Base-by-base conservation (phyloP, 2,329 filamentous ascomycete species). In the Aspergillus intermedius region DNA sequence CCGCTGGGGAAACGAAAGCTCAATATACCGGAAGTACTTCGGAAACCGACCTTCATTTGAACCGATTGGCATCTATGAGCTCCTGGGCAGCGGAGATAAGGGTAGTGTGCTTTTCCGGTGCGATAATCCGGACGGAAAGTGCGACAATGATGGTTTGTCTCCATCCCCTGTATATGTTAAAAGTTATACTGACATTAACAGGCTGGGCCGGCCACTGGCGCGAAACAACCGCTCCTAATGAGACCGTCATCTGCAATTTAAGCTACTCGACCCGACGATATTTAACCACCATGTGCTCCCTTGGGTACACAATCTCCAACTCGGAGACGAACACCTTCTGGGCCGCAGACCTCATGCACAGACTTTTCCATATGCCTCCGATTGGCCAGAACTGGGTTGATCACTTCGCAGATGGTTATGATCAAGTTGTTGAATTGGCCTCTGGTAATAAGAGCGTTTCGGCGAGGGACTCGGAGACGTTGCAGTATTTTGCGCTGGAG, bases 121-220 rank as follows among this genome's bases (percentile, higher is more conserved):
- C 56, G 84, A 88, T 51, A 80, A 87, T 54, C 76, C 80, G 0
- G 84, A 87, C 56, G 69, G 74, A 17, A 87, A 87, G 68, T 87
- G 84, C 57, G 67, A 49, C 54, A 5, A 75, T 61, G 9, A 76
- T 74, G 59, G 71, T 76, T 22, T 61, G 71, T 72, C n/a, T 44
- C 19, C 5, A n/a, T 34, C 23, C 21, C 35, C n/a, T 23, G 2
- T 22, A n/a, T n/a, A 6, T 5, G 6, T 30, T 37, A 19, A 17
- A 17, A 21, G 43, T 21, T 42, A 41, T 10, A 28, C 17, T 41
- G 39, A 22, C 3, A 22, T 35, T n/a, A 9, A 45, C 37, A 85
- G 82, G 71, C 45, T 87, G 78, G 77, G 84, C 74, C 42, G 84
- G 84, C 30, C 83, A 87, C 71, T 85, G 79, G 79, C 79, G 84